These are phyloP conservation scores for Salvia splendens DNA, from an alignment of 257 asterid species.

Conservation along the genomic window DNA sequence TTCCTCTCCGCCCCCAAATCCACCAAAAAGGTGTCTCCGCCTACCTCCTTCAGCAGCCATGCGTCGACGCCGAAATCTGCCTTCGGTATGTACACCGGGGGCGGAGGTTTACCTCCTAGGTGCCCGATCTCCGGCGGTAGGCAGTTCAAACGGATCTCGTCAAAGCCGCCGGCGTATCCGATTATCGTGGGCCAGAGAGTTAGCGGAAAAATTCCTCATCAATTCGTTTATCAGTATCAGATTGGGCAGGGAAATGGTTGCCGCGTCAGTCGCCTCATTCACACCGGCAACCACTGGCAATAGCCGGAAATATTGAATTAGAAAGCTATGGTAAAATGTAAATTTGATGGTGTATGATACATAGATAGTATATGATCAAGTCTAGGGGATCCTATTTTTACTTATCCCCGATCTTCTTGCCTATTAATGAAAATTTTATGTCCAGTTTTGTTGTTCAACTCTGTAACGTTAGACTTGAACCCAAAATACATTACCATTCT, in stretches of 20 bases:
- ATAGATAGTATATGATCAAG: conserved; percentile 19
- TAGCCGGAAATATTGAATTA: conserved; percentile 13
- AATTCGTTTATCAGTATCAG: conserved; percentile 35
- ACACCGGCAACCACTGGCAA: conserved; percentile 58
- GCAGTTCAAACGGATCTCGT: conserved; percentile 31
- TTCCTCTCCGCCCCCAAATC: conserved; percentile 56
- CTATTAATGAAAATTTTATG: conserved; percentile 20
- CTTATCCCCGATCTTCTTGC: conserved; percentile 28
- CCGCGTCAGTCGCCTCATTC: conserved; percentile 46
- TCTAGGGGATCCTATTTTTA: conserved; percentile 41
- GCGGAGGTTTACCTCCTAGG: conserved; percentile 29
- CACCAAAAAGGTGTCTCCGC: conserved; percentile 47
- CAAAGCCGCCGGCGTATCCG: conserved; percentile 51
- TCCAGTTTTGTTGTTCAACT: no score
- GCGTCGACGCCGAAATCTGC: conserved; percentile 43
- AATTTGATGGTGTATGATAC: conserved; percentile 36
- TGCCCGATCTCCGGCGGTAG: conserved; percentile 29
- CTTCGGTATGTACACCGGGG: conserved; percentile 9
- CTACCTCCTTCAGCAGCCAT: conserved; percentile 46
- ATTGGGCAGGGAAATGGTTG: conserved; percentile 41
- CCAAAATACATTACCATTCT: no score
- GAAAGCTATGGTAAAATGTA: background rate
- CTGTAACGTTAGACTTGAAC: no score
- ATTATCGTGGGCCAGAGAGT: conserved; percentile 30
- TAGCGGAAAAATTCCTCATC: conserved; percentile 43